phyloP scores from a whole-genome alignment of 441 rosid genomes.

The Euphorbia corollata region DNA sequence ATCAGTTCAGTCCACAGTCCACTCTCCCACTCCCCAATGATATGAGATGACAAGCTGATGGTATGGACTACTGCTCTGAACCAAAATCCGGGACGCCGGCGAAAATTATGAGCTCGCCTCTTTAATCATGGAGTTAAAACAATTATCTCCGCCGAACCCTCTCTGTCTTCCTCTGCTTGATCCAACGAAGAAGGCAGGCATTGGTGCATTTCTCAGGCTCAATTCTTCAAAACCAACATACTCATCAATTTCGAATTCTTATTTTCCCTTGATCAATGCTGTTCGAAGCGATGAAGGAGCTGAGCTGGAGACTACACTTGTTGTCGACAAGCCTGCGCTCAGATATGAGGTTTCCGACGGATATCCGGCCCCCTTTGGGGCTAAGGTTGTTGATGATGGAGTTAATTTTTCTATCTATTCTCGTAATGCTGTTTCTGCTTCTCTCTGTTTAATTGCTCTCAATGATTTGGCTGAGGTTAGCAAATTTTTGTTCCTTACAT shows the following conservation, averaged over 20 bases:
- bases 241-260: not conserved
- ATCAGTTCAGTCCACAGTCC: too few species aligned
- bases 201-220: not conserved
- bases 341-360: conserved; percentile 48
- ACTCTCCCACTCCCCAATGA: too few species aligned
- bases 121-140: not conserved
- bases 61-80: not conserved
- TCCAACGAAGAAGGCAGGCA: not conserved
- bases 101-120: not conserved
- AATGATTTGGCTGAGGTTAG: conserved; percentile 61
- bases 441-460: conserved; percentile 60
- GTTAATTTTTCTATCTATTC: conserved; percentile 81
- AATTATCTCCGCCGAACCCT: not conserved
- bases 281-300: conserved; percentile 28
- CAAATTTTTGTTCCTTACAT: not conserved
- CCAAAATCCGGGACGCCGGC: not conserved
- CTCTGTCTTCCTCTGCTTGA: not conserved
- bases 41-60: too few species aligned
- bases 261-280: conserved; percentile 9
- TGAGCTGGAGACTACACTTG: conserved; percentile 40
- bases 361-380: conserved; percentile 66
- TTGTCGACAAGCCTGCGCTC: conserved; percentile 22
- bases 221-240: not conserved
- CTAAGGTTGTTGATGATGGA: conserved; percentile 60
- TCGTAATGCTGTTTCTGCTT: conserved; percentile 57